phyloP scores from a whole-genome alignment of 140 eudicot species.

The Anethum foeniculum region DNA sequence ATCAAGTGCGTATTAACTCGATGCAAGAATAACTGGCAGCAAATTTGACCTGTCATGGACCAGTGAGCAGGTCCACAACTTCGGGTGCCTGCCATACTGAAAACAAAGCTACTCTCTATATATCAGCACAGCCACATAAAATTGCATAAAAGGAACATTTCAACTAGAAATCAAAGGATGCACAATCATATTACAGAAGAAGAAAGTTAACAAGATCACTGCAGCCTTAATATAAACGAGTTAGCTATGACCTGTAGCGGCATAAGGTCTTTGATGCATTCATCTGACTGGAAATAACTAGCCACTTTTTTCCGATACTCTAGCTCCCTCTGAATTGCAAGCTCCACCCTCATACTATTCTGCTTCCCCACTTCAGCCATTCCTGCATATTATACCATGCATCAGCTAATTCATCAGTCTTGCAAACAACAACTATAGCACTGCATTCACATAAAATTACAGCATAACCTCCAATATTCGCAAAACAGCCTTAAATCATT shows the following conservation, averaged over 20 bases:
- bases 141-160: not conserved
- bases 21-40: not conserved
- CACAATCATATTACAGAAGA: not conserved
- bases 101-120: not conserved
- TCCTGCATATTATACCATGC: conserved; percentile 2
- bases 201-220: not conserved
- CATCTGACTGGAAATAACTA: not conserved
- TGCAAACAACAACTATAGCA: not conserved
- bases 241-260: conserved; percentile 16
- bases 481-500: not conserved
- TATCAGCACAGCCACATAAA: not conserved
- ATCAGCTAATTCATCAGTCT: not conserved
- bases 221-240: not conserved
- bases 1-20: not conserved
- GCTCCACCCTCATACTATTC: conserved; percentile 17
- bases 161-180: not conserved
- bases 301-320: conserved; percentile 25
- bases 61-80: not conserved
- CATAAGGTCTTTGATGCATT: conserved; percentile 9
- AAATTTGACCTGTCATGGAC: not conserved
- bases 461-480: not conserved
- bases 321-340: conserved; percentile 27
- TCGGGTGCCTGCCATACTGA: not conserved
- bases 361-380: conserved; percentile 19
- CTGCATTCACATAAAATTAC: not conserved